These are phyloP conservation scores for Cercospora zeae-maydis DNA, from an alignment of 2,329 filamentous ascomycete genomes.

Conservation along the genomic window DNA sequence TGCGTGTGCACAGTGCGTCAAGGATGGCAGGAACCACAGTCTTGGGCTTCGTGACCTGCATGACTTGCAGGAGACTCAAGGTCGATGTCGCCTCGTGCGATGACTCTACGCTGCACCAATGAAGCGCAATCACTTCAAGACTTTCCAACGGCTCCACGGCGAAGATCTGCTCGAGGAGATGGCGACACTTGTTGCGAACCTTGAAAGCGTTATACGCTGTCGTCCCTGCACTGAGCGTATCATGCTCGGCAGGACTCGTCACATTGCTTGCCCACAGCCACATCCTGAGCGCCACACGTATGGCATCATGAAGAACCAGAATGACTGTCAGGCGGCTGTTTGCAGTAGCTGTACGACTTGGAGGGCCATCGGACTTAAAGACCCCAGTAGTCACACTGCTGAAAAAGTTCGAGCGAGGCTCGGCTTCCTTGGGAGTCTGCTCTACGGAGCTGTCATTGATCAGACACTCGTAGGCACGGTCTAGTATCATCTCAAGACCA, in stretches of 20 bases:
- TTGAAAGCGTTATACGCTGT: conserved; percentile 92
- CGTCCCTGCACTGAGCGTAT: conserved; percentile 62
- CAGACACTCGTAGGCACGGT: conserved; percentile 78
- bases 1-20: conserved; percentile 92
- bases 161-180: conserved; percentile 89
- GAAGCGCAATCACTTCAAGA: conserved; percentile 80
- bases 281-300: conserved; percentile 85
- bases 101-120: conserved; percentile 63
- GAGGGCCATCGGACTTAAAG: conserved; percentile 70
- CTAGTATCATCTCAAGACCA: conserved; percentile 85
- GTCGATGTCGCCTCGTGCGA: conserved; percentile 52
- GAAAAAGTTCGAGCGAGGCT: conserved; percentile 78
- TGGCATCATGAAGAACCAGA: conserved; percentile 93
- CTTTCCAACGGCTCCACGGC: conserved; percentile 89
- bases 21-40: conserved; percentile 92
- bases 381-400: conserved; percentile 92
- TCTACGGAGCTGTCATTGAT: conserved; percentile 69
- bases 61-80: conserved; percentile 81
- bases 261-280: conserved; percentile 86
- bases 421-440: conserved; percentile 67
- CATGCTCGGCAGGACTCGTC: conserved; percentile 55
- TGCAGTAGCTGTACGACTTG: conserved; percentile 73
- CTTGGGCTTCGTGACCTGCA: conserved; percentile 86
- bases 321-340: conserved; percentile 92
- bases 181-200: conserved; percentile 82